Evolutionary conservation across 1,284 basidiomycete genomes (phyloP), one percentile per base, ranked within the genome.

Genomic region (Trametes hirsuta): DNA sequence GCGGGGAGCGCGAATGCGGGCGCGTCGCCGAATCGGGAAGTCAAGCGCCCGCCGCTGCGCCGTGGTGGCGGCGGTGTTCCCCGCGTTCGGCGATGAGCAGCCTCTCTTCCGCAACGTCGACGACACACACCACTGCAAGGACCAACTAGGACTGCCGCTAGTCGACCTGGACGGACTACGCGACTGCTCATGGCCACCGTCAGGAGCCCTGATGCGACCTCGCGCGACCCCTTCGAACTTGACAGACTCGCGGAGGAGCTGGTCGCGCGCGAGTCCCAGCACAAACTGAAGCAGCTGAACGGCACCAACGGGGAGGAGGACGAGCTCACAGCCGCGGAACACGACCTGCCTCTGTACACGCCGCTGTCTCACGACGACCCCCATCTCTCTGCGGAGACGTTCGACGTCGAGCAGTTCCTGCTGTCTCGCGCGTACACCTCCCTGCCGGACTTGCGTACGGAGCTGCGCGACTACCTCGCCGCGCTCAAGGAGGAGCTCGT

Each of bases 401-500:
- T 96, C 75, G 81, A 93, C 69, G 88, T 94, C 30, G 95, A 98
- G 71, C 83, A 86, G 1, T 98, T 98, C 74, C 84, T 98, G 10
- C 84, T 96, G 39, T 94, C 94, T 8, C 85, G 96, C 47, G 83
- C 92, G 37, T 90, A 94, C 69, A 93, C 91, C 0, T 92, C 94
- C 10, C 83, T 97, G 12, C 88, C 91, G 47, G 95, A 97, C 73
- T 81, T 98, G 39, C 88, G 95, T 54, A 77, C 84, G 15, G 95
- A 99, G 72, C 81, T 99, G 14, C 84, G 94, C 34, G 88, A 91
- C 58, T 98, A 98, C 75, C 81, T 94, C 59, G 84, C 85, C 0
- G 81, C 83, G 14, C 77, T 99, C 66, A 94, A 96, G 71, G 92
- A 95, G 72, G 95, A 97, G 72, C 84, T 99, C 34, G 94, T 98